A percentile compares a stretch with the other conserved stretches of the same genome.
Conservation (phyloP, 2,329 filamentous ascomycete species). For the Fusarium newnesense region DNA sequence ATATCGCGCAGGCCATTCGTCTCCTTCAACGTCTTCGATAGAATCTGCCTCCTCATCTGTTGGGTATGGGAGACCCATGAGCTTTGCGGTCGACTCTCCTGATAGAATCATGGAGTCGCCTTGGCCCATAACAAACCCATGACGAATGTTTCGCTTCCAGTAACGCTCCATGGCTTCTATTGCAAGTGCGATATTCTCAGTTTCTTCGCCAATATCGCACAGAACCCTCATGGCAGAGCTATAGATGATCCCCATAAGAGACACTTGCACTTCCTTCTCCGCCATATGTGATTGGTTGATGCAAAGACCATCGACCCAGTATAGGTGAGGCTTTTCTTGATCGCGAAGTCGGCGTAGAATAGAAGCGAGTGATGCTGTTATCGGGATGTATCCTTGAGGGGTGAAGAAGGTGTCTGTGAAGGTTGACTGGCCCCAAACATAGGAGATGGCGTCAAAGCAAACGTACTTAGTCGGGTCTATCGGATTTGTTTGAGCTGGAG, state of each 20-base stretch:
- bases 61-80: background rate
- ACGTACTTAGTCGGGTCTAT: background rate
- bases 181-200: accelerated
- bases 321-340: background rate
- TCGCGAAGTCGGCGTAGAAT: background rate
- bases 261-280: slow-evolving; percentile 4
- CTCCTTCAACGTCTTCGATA: background rate
- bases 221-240: slow-evolving; percentile 6
- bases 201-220: slow-evolving; percentile 1
- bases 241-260: slow-evolving; percentile 14
- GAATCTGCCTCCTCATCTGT: background rate
- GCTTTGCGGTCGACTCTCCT: background rate
- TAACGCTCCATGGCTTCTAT: slow-evolving; percentile 1
- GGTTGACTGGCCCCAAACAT: slow-evolving; percentile 8
- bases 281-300: slow-evolving; percentile 1
- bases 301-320: slow-evolving; percentile 15
- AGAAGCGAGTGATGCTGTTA: slow-evolving; percentile 13
- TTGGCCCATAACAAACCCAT: background rate
- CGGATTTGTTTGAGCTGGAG: background rate
- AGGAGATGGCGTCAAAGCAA: slow-evolving; percentile 9
- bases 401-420: background rate
- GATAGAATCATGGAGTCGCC: background rate
- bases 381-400: background rate
- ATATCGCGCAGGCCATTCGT: background rate
- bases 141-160: slow-evolving; percentile 6